Evolutionary conservation across 345 rosid species (phyloP), one percentile per base, ranked within the genome.

Genomic region (Aquilaria sinensis): DNA sequence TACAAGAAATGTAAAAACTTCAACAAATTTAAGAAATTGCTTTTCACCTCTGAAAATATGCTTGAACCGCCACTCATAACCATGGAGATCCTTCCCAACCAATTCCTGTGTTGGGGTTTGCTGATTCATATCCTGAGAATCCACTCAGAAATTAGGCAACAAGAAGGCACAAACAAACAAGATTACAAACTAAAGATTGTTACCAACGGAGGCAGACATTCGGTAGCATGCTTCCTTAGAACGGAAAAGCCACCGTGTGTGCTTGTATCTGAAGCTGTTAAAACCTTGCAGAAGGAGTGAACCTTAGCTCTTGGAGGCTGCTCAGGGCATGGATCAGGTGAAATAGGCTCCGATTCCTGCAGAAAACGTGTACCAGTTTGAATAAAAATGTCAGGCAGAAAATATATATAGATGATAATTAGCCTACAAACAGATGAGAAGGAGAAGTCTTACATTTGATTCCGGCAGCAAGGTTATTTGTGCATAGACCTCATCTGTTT

Each of bases 161-260:
- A 15, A 64, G 5, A 45, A 66, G 49, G 34, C n/a, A 2, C 47
- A 62, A 47, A 9, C 6, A 57, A 32, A 15, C 2, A 10, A 47
- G 31, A 10, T 9, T 23, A 51, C 47, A 53, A 9, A 48, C 16
- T 8, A 54, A 10, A 33, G 4, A 29, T 53, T 9, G 7, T 23
- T 77, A 88, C 96, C 89, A 90, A 70, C 3, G 77, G 78, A 61
- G 96, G 96, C 41, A 91, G 70, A 68, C 96, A 86, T 63, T 88
- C 97, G 6, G 82, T 85, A 3, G 97, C 97, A 33, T 91, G 93
- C 79, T 85, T 91, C 53, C 90, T 75, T 14, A 88, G 88, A 73
- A 91, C 94, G 61, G 97, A 91, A 75, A 91, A 91, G 41, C 97
- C 97, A 60, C 97, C 97, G 70, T 91, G 96, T 37, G 97, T 91